Evolutionary conservation across 257 asterid genomes (phyloP).

Genomic region (Solanum commersonii): DNA sequence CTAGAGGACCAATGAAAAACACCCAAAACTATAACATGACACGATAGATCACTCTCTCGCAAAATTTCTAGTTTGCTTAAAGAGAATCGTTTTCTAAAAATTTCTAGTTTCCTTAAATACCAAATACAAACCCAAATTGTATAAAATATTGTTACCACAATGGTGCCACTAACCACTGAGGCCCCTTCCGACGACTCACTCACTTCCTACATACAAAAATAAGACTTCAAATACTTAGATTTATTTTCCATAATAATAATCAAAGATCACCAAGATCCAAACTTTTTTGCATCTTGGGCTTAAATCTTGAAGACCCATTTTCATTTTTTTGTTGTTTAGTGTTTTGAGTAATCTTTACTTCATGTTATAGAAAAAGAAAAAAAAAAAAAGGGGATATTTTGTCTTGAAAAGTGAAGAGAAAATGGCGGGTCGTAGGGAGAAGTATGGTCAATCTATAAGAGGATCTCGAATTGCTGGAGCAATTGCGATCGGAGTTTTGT

Average conservation of each 20-base stretch:
- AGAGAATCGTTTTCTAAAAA: neutral
- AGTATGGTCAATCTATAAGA: slow-evolving; percentile 10
- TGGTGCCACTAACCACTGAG: neutral
- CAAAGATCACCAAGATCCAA: neutral
- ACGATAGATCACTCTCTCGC: neutral
- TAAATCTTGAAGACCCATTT: neutral
- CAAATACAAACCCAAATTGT: neutral
- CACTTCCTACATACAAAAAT: neutral
- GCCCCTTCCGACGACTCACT: neutral
- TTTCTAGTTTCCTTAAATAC: neutral
- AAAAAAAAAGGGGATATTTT: neutral
- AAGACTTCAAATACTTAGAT: neutral
- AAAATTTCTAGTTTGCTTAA: neutral
- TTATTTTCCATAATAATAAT: neutral
- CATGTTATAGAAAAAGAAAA: neutral
- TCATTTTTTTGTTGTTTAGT: neutral
- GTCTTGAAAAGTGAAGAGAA: neutral
- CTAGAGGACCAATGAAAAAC: neutral
- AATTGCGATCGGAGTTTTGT: slow-evolving; percentile 8
- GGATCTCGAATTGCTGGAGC: slow-evolving; percentile 19
- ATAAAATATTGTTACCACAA: neutral
- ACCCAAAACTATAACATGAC: neutral
- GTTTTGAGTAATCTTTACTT: slow-evolving; percentile 6
- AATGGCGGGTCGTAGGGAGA: slow-evolving; percentile 23
- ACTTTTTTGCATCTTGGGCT: neutral